phyloP scores from a whole-genome alignment of 140 eudicot genomes.

The Cichorium intybus region DNA sequence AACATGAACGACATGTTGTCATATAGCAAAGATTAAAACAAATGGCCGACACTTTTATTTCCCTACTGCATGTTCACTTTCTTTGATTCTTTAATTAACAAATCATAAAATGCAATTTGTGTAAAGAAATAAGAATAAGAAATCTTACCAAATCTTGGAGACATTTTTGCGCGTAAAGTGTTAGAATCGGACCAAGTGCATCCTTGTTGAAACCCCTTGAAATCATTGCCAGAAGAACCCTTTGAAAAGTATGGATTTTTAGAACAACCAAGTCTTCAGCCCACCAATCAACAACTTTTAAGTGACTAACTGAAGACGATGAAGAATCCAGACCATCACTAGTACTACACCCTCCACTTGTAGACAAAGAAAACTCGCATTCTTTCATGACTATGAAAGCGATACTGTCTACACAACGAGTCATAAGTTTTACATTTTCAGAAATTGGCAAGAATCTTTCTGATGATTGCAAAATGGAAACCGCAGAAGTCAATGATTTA shows the following conservation, averaged over 20 bases:
- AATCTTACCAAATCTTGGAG: conserved; percentile 79
- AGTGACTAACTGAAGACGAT: conserved; percentile 20
- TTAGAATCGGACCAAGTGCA: conserved; percentile 76
- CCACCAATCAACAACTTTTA: conserved; percentile 79
- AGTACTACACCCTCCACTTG: conserved; percentile 36
- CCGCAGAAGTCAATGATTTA: conserved; percentile 47
- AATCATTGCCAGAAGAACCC: conserved; percentile 78
- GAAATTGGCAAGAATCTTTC: conserved; percentile 46
- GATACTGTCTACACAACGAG: conserved; percentile 62
- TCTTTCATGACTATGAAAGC: conserved; percentile 69
- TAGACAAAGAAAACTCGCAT: conserved; percentile 33
- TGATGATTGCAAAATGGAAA: conserved; percentile 51
- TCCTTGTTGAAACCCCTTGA: conserved; percentile 73
- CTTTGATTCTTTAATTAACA: too few relatives aligned
- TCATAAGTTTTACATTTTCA: conserved; percentile 52
- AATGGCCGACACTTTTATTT: neutral
- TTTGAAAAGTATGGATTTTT: conserved; percentile 66
- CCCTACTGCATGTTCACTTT: neutral
- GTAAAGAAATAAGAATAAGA: conserved; percentile 8
- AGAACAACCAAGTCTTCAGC: conserved; percentile 74
- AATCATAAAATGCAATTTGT: neutral
- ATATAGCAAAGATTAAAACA: neutral
- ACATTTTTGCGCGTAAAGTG: conserved; percentile 74
- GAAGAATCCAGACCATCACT: conserved; percentile 37
- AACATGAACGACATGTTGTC: neutral